Conservation (phyloP, 805 yeast species). For the Yamadazyma sp. region DNA sequence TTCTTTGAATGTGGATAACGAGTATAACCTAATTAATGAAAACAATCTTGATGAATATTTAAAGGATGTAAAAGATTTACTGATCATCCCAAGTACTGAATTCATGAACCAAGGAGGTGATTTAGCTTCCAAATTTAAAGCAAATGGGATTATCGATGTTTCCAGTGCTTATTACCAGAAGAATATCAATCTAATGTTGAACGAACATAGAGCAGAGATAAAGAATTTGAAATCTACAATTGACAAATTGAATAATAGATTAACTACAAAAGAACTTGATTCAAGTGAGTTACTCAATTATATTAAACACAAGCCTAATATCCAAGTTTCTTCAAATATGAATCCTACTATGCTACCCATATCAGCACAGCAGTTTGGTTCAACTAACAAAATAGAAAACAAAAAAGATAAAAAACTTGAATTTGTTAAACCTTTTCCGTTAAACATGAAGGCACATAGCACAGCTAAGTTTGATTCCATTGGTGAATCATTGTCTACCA, state of each 20-base stretch:
- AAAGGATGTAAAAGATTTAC: not conserved
- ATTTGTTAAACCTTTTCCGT: slow-evolving; percentile 1
- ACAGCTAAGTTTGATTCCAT: not conserved
- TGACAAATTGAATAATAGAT: not conserved
- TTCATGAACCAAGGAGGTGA: not conserved
- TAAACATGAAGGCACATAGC: slow-evolving; percentile 1
- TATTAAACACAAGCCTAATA: not conserved
- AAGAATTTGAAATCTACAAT: too few species aligned
- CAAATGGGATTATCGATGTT: not conserved
- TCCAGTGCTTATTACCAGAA: too few species aligned
- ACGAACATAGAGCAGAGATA: not conserved
- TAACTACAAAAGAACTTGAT: too few species aligned
- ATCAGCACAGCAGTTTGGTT: too few species aligned
- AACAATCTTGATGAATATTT: slow-evolving; percentile 1
- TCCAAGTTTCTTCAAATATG: not conserved
- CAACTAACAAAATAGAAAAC: too few species aligned
- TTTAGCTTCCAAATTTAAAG: not conserved
- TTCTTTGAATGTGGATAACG: slow-evolving; percentile 6
- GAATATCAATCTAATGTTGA: not conserved
- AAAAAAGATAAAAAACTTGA: not conserved
- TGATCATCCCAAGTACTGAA: too few species aligned
- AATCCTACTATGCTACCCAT: too few species aligned
- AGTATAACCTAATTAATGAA: slow-evolving; percentile 15
- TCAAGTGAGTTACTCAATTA: not conserved
- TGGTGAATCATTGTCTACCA: slow-evolving; percentile 3